Percentiles rank a stretch among this genome's conserved stretches.
Evolutionary conservation across 1,284 basidiomycete genomes (phyloP).

Genomic region (Puccinia triticina): DNA sequence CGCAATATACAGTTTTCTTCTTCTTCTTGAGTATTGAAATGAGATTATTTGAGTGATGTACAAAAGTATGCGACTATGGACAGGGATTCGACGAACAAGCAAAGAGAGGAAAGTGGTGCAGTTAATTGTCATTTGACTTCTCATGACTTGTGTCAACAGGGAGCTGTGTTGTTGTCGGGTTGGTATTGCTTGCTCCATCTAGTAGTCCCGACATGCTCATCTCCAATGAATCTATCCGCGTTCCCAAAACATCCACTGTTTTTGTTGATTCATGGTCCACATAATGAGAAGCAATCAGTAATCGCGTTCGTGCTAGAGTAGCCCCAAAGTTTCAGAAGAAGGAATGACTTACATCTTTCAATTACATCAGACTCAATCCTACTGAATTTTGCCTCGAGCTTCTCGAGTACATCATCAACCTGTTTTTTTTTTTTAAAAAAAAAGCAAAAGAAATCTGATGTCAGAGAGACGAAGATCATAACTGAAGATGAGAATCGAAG

Average conservation of each 20-base stretch:
- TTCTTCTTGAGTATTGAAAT: too few relatives aligned
- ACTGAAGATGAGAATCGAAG: neutral
- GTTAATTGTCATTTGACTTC: too few relatives aligned
- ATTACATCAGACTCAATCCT: conserved; percentile 36
- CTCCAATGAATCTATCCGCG: conserved; percentile 46
- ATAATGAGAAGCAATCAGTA: too few relatives aligned
- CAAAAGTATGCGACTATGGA: too few relatives aligned
- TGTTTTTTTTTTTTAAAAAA: too few relatives aligned
- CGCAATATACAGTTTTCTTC: too few relatives aligned
- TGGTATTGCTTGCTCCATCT: conserved; percentile 36
- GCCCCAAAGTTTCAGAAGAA: neutral
- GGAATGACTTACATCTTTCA: conserved; percentile 27
- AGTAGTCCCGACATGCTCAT: conserved; percentile 40
- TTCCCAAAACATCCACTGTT: conserved; percentile 39
- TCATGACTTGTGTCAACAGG: neutral
- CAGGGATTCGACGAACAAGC: too few relatives aligned
- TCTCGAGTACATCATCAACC: conserved; percentile 43
- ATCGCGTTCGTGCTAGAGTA: neutral
- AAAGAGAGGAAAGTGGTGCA: too few relatives aligned
- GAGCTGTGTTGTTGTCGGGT: too few relatives aligned
- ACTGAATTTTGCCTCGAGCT: conserved; percentile 43
- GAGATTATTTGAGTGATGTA: too few relatives aligned
- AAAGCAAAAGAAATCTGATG: too few relatives aligned
- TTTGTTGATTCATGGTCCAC: neutral
- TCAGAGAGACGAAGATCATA: neutral